Evolutionary conservation across 2,329 filamentous ascomycete genomes (phyloP).

Genomic region (Fusarium dlaminii): DNA sequence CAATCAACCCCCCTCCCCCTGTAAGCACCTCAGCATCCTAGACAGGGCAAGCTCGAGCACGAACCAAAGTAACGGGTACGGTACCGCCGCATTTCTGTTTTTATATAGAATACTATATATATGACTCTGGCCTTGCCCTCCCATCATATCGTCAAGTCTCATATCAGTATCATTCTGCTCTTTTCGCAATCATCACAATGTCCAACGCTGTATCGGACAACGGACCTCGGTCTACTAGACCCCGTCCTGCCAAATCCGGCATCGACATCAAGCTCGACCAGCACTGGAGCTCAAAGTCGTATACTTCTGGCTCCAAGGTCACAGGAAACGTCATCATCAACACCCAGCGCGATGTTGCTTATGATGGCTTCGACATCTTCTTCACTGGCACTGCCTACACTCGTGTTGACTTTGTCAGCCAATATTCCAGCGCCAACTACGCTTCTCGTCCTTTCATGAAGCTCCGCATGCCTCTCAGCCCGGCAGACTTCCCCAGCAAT

Average conservation of each 20-base stretch:
- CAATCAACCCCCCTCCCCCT: slow-evolving; percentile 27
- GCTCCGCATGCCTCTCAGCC: slow-evolving; percentile 62
- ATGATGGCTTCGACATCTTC: slow-evolving; percentile 62
- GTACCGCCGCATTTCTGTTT: slow-evolving; percentile 22
- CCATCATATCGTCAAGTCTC: slow-evolving; percentile 17
- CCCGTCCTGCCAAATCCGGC: slow-evolving; percentile 43
- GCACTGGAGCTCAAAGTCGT: slow-evolving; percentile 65
- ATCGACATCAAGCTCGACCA: slow-evolving; percentile 62
- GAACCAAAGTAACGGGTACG: slow-evolving; percentile 39
- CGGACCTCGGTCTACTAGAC: slow-evolving; percentile 31
- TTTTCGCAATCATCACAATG: slow-evolving; percentile 35
- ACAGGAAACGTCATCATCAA: slow-evolving; percentile 60
- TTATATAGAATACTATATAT: slow-evolving; percentile 39
- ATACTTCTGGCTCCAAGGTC: slow-evolving; percentile 63
- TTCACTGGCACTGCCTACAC: slow-evolving; percentile 62
- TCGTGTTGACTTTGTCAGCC: slow-evolving; percentile 60
- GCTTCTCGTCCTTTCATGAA: slow-evolving; percentile 65
- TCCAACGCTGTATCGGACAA: slow-evolving; percentile 39
- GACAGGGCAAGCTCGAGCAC: slow-evolving; percentile 30
- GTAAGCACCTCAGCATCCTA: slow-evolving; percentile 32
- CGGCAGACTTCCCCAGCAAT: slow-evolving; percentile 57
- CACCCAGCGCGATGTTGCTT: slow-evolving; percentile 56
- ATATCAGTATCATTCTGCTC: slow-evolving; percentile 31
- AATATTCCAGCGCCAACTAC: slow-evolving; percentile 57
- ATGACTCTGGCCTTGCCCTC: slow-evolving; percentile 31